A percentile compares a stretch with the other conserved stretches of the same genome.
Evolutionary conservation across 2,329 filamentous ascomycete genomes (phyloP).

Genomic region (Exophiala spinifera): DNA sequence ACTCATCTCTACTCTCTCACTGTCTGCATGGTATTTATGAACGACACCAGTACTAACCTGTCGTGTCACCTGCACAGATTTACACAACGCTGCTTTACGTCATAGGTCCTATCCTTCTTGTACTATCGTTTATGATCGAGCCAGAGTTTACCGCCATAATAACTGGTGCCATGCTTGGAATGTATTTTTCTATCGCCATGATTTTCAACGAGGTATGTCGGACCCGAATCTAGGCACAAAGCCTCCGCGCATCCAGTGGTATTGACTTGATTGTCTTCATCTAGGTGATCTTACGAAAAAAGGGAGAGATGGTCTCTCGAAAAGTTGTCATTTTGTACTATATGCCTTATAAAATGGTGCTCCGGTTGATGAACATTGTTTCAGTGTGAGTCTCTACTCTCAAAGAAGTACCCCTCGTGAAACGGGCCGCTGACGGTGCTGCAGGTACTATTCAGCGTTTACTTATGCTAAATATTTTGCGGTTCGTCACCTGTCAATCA

Average conservation of each 20-base stretch:
- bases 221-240: conserved; percentile 27
- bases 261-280: not conserved
- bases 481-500: conserved; percentile 47
- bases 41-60: conserved; percentile 16
- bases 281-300: conserved; percentile 21
- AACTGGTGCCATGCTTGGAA: conserved; percentile 37
- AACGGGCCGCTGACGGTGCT: not conserved
- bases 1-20: not conserved
- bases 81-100: conserved; percentile 49
- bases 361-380: conserved; percentile 47
- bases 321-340: conserved; percentile 43
- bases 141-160: conserved; percentile 43
- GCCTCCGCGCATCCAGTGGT: not conserved
- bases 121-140: conserved; percentile 44
- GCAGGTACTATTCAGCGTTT: conserved; percentile 2
- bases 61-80: conserved; percentile 24
- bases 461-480: conserved; percentile 47
- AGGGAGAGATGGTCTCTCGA: conserved; percentile 44
- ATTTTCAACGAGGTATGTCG: conserved; percentile 47
- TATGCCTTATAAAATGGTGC: conserved; percentile 44
- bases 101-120: conserved; percentile 45
- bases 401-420: not conserved
- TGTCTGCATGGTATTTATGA: no score
- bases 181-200: conserved; percentile 45
- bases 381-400: conserved; percentile 40